phyloP scores from a whole-genome alignment of 352 stramenopile species.

The Pythium diclinum region DNA sequence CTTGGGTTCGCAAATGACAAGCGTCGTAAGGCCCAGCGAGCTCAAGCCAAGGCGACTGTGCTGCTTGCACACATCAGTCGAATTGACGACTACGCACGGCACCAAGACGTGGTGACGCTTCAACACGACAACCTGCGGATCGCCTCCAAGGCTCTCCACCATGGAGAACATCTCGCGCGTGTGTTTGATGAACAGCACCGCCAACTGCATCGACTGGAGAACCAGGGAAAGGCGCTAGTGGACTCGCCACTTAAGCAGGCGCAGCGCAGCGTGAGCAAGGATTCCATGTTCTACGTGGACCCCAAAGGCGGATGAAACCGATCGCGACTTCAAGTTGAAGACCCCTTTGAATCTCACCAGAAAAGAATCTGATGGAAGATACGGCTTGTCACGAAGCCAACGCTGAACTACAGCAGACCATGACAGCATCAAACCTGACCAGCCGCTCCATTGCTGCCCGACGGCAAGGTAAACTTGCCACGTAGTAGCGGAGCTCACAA shows the following conservation, averaged over 20 bases:
- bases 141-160: slow-evolving; percentile 43
- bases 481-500: neutral
- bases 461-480: too few species aligned
- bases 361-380: neutral
- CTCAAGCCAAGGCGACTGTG: slow-evolving; percentile 33
- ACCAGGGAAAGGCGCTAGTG: slow-evolving; percentile 44
- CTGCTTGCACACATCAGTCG: slow-evolving; percentile 51
- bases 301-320: neutral
- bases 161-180: slow-evolving; percentile 40
- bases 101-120: slow-evolving; percentile 32
- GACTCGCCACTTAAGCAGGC: slow-evolving; percentile 24
- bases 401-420: too few species aligned
- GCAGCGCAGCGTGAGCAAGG: slow-evolving; percentile 45
- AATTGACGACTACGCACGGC: slow-evolving; percentile 39
- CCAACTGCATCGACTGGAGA: slow-evolving; percentile 29
- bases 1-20: slow-evolving; percentile 57
- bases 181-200: slow-evolving; percentile 45
- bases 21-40: slow-evolving; percentile 32
- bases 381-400: too few species aligned
- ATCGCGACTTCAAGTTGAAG: neutral
- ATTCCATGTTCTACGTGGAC: slow-evolving; percentile 57
- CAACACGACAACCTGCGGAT: slow-evolving; percentile 43
- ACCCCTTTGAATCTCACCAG: neutral
- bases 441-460: too few species aligned
- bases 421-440: too few species aligned